A percentile compares a stretch with the other conserved stretches of the same genome.
Conservation (phyloP, 352 stramenopile species). For the Phytopythium boreale region DNA sequence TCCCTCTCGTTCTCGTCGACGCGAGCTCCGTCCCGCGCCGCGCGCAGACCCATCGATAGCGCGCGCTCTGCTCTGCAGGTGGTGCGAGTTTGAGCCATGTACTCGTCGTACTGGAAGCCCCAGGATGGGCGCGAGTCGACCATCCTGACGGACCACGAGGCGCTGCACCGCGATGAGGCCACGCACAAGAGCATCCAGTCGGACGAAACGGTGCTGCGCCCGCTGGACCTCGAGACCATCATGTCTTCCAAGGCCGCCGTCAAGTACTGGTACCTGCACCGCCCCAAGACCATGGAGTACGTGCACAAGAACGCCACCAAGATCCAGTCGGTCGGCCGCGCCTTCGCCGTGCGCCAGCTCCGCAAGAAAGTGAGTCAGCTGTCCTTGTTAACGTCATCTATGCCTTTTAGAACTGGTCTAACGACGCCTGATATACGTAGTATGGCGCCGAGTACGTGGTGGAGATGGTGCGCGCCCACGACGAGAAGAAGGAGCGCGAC, state of each 20-base stretch:
- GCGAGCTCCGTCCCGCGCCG: not conserved
- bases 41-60: not conserved
- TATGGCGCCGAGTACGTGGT: constrained; percentile 82
- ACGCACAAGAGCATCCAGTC: constrained; percentile 81
- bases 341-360: constrained; percentile 74
- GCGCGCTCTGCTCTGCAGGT: not conserved
- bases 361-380: constrained; percentile 36
- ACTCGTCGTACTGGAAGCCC: constrained; percentile 86
- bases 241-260: constrained; percentile 85
- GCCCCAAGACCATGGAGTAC: constrained; percentile 88
- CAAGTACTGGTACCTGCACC: constrained; percentile 89
- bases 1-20: not conserved
- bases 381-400: not conserved
- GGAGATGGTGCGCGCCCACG: constrained; percentile 65
- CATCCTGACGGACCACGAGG: constrained; percentile 80
- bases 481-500: constrained; percentile 58
- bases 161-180: constrained; percentile 71
- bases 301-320: constrained; percentile 88
- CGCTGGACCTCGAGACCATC: constrained; percentile 84
- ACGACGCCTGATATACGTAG: constrained; percentile 4
- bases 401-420: not conserved
- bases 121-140: constrained; percentile 68
- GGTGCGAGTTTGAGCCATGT: constrained; percentile 38
- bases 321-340: constrained; percentile 76
- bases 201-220: constrained; percentile 72